Evolutionary conservation across 2,329 filamentous ascomycete genomes (phyloP).

Genomic region (Alternaria ventricosa): DNA sequence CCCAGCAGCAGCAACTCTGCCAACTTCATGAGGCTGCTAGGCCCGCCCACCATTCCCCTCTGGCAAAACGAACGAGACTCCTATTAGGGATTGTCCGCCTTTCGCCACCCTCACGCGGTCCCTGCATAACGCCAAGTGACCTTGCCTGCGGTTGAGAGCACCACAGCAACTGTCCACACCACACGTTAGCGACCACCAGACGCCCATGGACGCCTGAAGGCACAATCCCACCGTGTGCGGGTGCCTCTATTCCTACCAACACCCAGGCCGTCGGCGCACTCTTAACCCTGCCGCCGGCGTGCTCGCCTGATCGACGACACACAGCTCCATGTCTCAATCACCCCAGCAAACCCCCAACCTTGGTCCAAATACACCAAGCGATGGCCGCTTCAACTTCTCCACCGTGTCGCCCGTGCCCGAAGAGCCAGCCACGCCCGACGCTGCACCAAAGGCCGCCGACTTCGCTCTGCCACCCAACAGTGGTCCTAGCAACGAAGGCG

Average conservation of each 20-base stretch:
- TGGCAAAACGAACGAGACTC: slow-evolving; percentile 8
- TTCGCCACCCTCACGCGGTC: slow-evolving; percentile 22
- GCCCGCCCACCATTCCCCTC: slow-evolving; percentile 2
- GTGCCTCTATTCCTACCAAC: slow-evolving; percentile 4
- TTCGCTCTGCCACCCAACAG: slow-evolving; percentile 13
- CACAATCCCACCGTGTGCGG: slow-evolving; percentile 13
- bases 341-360: slow-evolving; percentile 17
- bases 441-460: slow-evolving; percentile 7
- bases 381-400: slow-evolving; percentile 9
- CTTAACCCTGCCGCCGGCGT: not conserved
- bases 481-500: slow-evolving; percentile 30
- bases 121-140: slow-evolving; percentile 31
- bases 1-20: slow-evolving; percentile 9
- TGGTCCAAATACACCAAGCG: slow-evolving; percentile 12
- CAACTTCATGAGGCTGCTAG: slow-evolving; percentile 12
- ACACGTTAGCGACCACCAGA: slow-evolving; percentile 3
- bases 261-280: not conserved
- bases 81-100: slow-evolving; percentile 14
- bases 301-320: slow-evolving; percentile 2
- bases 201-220: slow-evolving; percentile 32
- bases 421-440: slow-evolving; percentile 12
- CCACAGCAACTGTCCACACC: slow-evolving; percentile 1
- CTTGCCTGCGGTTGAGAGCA: slow-evolving; percentile 1
- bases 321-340: slow-evolving; percentile 37
- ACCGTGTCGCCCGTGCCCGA: slow-evolving; percentile 23